These are phyloP conservation scores for Fusarium verrucosum DNA, from an alignment of 2,329 filamentous ascomycete genomes.

Conservation along the genomic window DNA sequence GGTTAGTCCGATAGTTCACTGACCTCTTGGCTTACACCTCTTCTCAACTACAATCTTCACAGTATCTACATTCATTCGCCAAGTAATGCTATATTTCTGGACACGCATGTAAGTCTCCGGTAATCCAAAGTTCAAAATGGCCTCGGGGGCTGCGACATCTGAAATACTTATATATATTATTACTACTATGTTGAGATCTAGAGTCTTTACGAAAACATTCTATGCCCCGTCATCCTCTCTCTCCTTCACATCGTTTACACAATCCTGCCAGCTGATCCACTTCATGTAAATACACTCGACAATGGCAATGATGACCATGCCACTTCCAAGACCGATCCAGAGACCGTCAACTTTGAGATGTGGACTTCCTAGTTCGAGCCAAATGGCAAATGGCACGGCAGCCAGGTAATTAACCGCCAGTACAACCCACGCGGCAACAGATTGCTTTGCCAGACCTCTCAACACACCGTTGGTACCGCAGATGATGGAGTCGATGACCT, in stretches of 20 bases:
- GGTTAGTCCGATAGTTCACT: no score
- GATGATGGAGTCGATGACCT: conserved; percentile 33
- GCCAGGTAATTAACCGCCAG: conserved; percentile 33
- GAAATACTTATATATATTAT: background rate
- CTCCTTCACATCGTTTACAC: conserved; percentile 36
- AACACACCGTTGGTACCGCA: conserved; percentile 35
- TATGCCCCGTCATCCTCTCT: conserved; percentile 33
- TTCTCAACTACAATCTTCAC: no score
- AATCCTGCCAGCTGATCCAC: conserved; percentile 39
- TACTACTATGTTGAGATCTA: background rate
- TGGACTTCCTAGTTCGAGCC: conserved; percentile 31
- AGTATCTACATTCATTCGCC: no score
- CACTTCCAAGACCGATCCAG: conserved; percentile 39
- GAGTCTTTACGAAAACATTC: background rate
- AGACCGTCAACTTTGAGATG: conserved; percentile 40
- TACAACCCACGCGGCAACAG: conserved; percentile 36
- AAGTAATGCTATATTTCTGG: no score
- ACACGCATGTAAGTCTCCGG: no score
- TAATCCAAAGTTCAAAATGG: no score
- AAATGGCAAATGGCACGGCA: conserved; percentile 34
- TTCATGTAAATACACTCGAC: conserved; percentile 40
- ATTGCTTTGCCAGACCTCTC: conserved; percentile 34
- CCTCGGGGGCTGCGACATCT: no score
- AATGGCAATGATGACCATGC: conserved; percentile 39
- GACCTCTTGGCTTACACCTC: no score